Conservation (phyloP, 345 rosid genomes). For the Boechera retrofracta region DNA sequence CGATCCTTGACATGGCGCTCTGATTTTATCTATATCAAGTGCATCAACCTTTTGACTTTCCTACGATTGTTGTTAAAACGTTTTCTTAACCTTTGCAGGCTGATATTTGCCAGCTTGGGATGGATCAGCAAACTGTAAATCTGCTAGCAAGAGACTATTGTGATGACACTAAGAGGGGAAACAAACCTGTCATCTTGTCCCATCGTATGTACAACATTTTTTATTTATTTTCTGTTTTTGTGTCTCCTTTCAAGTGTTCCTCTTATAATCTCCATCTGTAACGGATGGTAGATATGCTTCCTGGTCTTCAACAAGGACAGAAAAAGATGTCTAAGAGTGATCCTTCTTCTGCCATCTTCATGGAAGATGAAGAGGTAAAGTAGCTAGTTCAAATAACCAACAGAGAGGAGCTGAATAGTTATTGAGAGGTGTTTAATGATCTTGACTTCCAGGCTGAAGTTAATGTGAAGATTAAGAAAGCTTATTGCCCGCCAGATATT, state of each 20-base stretch:
- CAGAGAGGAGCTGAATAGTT: background rate
- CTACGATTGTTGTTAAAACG: slow-evolving; percentile 2
- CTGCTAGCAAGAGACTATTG: slow-evolving; percentile 89
- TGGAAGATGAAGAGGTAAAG: slow-evolving; percentile 95
- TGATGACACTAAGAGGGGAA: slow-evolving; percentile 81
- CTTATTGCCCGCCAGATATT: slow-evolving; percentile 77
- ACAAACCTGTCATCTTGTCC: slow-evolving; percentile 87
- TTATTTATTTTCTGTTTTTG: slow-evolving; percentile 5
- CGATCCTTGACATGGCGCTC: background rate
- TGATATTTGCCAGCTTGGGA: slow-evolving; percentile 94
- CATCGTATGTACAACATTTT: slow-evolving; percentile 59
- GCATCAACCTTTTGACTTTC: background rate
- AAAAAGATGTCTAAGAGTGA: slow-evolving; percentile 93
- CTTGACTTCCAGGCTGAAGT: slow-evolving; percentile 65
- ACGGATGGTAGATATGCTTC: slow-evolving; percentile 75
- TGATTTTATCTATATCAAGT: background rate
- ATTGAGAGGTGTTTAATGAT: background rate
- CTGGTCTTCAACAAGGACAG: slow-evolving; percentile 91
- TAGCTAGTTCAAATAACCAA: background rate
- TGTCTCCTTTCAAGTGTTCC: background rate
- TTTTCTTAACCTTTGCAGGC: slow-evolving; percentile 57
- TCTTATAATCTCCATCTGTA: slow-evolving; percentile 16
- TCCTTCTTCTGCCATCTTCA: slow-evolving; percentile 79
- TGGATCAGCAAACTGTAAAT: slow-evolving; percentile 90
- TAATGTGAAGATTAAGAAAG: slow-evolving; percentile 84